phyloP scores from a whole-genome alignment of 2,329 filamentous ascomycete genomes.

The Fusarium marasasianum region DNA sequence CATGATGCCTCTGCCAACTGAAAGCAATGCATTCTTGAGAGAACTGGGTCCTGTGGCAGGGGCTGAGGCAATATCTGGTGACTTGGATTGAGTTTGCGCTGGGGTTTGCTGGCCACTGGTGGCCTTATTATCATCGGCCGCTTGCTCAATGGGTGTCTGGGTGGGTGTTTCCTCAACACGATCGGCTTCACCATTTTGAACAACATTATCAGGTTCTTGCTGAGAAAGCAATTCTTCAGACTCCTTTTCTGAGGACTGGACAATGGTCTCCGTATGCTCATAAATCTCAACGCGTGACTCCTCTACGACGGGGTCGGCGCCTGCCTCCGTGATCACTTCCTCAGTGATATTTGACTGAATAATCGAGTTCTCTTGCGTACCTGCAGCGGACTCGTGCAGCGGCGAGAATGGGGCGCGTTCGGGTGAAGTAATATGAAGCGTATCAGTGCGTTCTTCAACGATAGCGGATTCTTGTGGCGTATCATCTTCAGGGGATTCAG shows the following conservation, averaged over 20 bases:
- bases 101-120: conserved; percentile 4
- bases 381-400: conserved; percentile 7
- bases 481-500: conserved; percentile 1
- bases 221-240: background rate
- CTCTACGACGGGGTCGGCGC: background rate
- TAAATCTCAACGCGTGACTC: conserved; percentile 19
- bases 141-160: conserved; percentile 11
- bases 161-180: conserved; percentile 25
- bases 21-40: conserved; percentile 10
- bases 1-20: conserved; percentile 13
- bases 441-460: background rate
- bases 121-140: background rate
- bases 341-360: background rate
- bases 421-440: background rate
- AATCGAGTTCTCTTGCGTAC: background rate
- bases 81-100: background rate
- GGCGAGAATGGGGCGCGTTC: background rate
- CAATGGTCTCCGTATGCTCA: conserved; percentile 23
- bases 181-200: conserved; percentile 2
- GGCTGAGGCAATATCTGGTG: background rate
- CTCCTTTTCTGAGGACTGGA: conserved; percentile 33
- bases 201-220: background rate
- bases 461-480: background rate
- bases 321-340: background rate
- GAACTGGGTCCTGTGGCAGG: background rate